Evolutionary conservation across 1,284 basidiomycete genomes (phyloP).

Genomic region (Fomitopsis betulina): DNA sequence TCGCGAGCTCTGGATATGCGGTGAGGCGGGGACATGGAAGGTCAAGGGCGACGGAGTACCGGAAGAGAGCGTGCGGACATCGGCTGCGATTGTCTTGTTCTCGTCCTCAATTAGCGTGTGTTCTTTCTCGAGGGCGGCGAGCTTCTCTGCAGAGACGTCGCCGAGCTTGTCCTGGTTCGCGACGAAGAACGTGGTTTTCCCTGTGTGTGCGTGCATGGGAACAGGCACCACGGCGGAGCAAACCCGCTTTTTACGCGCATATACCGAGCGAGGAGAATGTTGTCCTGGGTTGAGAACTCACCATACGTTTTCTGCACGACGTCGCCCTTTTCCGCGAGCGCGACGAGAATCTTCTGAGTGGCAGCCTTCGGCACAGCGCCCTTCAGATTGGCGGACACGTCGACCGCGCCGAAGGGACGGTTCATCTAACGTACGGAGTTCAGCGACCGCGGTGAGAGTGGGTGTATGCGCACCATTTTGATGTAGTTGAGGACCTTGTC

Average conservation of each 20-base stretch:
- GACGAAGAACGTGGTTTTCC: constrained; percentile 84
- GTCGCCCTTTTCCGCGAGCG: constrained; percentile 73
- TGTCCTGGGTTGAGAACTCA: too few relatives aligned
- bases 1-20: constrained; percentile 68
- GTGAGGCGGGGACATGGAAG: too few relatives aligned
- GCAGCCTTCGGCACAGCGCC: constrained; percentile 78
- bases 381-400: constrained; percentile 85
- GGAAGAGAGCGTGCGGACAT: constrained; percentile 45
- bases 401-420: constrained; percentile 74
- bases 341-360: constrained; percentile 75
- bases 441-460: too few relatives aligned
- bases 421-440: constrained; percentile 50
- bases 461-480: constrained; percentile 45
- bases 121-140: constrained; percentile 53
- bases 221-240: background rate
- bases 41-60: constrained; percentile 33
- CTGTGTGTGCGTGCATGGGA: constrained; percentile 30
- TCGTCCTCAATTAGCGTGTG: constrained; percentile 53
- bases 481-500: constrained; percentile 71
- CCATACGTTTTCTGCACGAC: constrained; percentile 78
- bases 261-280: background rate
- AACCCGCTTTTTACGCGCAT: too few relatives aligned
- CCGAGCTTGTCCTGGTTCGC: constrained; percentile 66
- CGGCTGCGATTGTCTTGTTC: constrained; percentile 47
- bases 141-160: constrained; percentile 51